Percentiles rank a stretch among this genome's conserved stretches.
Evolutionary conservation across 148 eudicot genomes (phyloP).

Genomic region (Beta vulgaris): DNA sequence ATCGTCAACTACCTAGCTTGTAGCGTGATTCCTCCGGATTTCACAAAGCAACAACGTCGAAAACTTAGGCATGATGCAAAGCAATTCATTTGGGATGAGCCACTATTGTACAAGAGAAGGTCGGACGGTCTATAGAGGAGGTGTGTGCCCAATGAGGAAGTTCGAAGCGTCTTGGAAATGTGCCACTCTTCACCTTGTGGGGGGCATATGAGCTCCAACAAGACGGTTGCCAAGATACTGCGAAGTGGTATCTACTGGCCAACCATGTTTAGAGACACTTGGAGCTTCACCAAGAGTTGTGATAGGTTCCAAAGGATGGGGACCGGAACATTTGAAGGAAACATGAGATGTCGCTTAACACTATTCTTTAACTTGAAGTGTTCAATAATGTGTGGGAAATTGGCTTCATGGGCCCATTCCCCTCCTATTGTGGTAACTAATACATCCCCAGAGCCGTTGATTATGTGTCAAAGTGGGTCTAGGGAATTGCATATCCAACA

Average conservation of each 20-base stretch:
- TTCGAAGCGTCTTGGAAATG: not conserved
- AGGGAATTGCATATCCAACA: not conserved
- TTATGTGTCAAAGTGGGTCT: slow-evolving; percentile 13
- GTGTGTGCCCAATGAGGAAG: not conserved
- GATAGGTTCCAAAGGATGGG: not conserved
- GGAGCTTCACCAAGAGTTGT: not conserved
- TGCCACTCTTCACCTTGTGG: not conserved
- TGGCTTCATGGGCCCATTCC: slow-evolving; percentile 13
- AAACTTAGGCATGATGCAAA: not conserved
- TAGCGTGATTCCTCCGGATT: not conserved
- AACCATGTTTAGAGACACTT: not conserved
- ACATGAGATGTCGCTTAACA: not conserved
- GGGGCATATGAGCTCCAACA: not conserved
- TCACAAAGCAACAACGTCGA: no score
- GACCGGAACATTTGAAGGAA: not conserved
- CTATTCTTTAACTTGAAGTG: not conserved
- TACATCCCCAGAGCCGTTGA: not conserved
- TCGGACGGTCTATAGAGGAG: not conserved
- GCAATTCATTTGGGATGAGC: not conserved
- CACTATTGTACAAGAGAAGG: not conserved
- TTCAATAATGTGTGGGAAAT: slow-evolving; percentile 20
- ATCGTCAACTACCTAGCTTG: not conserved
- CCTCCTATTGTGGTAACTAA: not conserved
- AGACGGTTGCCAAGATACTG: not conserved
- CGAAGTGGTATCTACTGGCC: not conserved